phyloP scores from a whole-genome alignment of 78 protist species.

The Speleostelium caveatum region DNA sequence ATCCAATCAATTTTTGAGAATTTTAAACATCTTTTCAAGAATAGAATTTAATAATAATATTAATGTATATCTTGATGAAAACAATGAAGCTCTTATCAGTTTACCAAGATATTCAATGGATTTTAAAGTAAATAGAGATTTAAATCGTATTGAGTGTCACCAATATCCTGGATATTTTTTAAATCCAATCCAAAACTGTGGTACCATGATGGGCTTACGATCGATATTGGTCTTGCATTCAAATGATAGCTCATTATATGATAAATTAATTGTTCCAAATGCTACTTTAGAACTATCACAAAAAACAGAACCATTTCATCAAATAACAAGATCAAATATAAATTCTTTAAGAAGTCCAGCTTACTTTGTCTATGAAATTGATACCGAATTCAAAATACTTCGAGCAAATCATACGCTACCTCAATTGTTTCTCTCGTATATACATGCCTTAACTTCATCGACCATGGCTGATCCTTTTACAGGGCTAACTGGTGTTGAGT shows the following conservation, averaged over 20 bases:
- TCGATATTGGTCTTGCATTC: not conserved
- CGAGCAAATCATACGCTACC: not conserved
- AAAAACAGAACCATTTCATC: not conserved
- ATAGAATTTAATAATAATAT: no score
- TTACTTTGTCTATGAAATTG: not conserved
- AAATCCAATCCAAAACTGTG: not conserved
- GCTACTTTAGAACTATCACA: not conserved
- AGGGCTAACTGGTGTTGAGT: slow-evolving; percentile 8
- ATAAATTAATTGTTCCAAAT: not conserved
- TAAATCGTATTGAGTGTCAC: not conserved
- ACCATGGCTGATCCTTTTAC: not conserved
- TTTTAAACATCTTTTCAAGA: no score
- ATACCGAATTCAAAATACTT: not conserved
- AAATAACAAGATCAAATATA: not conserved
- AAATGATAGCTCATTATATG: not conserved
- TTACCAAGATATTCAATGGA: not conserved
- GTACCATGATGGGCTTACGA: not conserved
- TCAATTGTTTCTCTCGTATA: not conserved
- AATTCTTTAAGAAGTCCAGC: not conserved
- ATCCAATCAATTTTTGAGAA: no score
- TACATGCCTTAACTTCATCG: not conserved
- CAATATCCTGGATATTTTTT: not conserved
- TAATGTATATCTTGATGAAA: no score
- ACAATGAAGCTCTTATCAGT: no score
- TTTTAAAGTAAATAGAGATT: no score